Conservation (phyloP, 2,329 filamentous ascomycete genomes). For the Ophiostoma sp. region DNA sequence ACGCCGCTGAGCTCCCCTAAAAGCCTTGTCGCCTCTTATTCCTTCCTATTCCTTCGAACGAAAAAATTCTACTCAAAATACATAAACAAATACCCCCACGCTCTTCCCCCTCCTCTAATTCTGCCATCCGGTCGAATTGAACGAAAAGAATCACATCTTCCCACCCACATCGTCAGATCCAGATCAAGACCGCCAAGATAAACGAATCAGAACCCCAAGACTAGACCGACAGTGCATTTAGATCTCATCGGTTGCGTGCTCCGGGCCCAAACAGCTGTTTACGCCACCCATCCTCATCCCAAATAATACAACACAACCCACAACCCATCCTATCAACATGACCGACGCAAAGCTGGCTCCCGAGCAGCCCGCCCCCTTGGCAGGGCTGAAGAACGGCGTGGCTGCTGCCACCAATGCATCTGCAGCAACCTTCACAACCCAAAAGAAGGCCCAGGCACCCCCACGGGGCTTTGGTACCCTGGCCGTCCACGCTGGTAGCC, state of each 20-base stretch:
- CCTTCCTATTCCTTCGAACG: too few species aligned
- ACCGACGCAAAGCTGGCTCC: not conserved
- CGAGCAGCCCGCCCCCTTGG: not conserved
- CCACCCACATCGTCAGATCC: not conserved
- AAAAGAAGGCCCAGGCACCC: slow-evolving; percentile 50
- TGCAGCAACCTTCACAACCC: slow-evolving; percentile 2
- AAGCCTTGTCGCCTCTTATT: not conserved
- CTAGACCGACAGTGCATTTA: not conserved
- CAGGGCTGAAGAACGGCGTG: slow-evolving; percentile 12
- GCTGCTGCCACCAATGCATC: not conserved
- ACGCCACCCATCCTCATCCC: not conserved
- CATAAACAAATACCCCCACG: not conserved
- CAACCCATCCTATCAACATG: slow-evolving; percentile 1
- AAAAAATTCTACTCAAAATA: not conserved
- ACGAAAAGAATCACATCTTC: not conserved
- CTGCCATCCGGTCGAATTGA: not conserved
- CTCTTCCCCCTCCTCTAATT: not conserved
- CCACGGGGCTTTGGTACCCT: slow-evolving; percentile 85
- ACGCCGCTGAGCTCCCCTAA: not conserved
- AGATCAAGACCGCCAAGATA: slow-evolving; percentile 1
- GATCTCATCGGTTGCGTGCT: not conserved
- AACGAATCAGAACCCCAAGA: not conserved
- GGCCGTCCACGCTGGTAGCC: slow-evolving; percentile 89
- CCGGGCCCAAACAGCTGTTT: not conserved
- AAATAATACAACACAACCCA: not conserved